phyloP scores from a whole-genome alignment of 208 protist genomes.

The Trypanosoma lewisi region DNA sequence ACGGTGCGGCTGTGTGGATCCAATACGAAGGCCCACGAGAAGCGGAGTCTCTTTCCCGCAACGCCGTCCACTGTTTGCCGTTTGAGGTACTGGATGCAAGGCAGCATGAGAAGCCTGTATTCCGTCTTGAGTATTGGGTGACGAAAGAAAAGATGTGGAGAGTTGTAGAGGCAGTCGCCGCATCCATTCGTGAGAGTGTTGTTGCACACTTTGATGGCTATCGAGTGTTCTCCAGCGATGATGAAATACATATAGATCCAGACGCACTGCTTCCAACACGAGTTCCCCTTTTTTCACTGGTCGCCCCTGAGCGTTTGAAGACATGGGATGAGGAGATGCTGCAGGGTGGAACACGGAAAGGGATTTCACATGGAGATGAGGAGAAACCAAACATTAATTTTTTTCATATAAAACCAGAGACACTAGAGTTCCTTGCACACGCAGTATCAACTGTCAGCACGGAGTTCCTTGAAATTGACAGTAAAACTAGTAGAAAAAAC shows the following conservation, averaged over 20 bases:
- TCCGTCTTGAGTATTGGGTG: slow-evolving; percentile 55
- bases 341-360: neutral
- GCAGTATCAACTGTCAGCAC: slow-evolving; percentile 50
- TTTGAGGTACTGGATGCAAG: slow-evolving; percentile 61
- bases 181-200: slow-evolving; percentile 61
- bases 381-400: slow-evolving; percentile 9
- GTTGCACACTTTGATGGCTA: slow-evolving; percentile 32
- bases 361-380: neutral
- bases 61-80: slow-evolving; percentile 83
- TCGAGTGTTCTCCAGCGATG: slow-evolving; percentile 6
- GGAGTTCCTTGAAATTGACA: slow-evolving; percentile 33
- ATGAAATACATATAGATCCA: slow-evolving; percentile 6
- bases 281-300: slow-evolving; percentile 24
- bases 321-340: neutral
- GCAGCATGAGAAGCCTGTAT: slow-evolving; percentile 18
- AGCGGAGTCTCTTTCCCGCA: slow-evolving; percentile 47
- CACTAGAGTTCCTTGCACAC: slow-evolving; percentile 48
- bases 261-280: slow-evolving; percentile 20
- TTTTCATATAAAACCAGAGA: slow-evolving; percentile 38
- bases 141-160: slow-evolving; percentile 52
- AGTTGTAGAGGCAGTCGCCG: slow-evolving; percentile 49
- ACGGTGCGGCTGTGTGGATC: slow-evolving; percentile 41
- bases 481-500: neutral
- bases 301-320: slow-evolving; percentile 1
- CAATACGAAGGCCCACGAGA: slow-evolving; percentile 59